Conservation (phyloP, 495 filamentous ascomycete species). For the Saxophila tyrrhenica region DNA sequence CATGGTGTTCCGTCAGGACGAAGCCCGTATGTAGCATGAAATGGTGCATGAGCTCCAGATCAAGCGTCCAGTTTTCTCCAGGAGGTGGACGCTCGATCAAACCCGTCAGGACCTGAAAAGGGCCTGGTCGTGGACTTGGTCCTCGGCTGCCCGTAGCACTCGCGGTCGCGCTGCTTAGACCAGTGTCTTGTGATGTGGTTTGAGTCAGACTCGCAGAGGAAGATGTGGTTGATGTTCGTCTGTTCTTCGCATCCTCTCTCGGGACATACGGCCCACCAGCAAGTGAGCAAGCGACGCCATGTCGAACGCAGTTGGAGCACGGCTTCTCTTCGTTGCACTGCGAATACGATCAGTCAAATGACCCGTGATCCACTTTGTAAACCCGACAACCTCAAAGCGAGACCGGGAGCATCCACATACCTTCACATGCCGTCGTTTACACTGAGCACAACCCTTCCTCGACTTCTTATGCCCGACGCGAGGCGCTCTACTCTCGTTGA, state of each 20-base stretch:
- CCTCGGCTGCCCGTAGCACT: not conserved
- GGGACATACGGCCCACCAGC: slow-evolving; percentile 15
- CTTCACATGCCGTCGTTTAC: slow-evolving; percentile 18
- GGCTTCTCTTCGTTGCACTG: slow-evolving; percentile 18
- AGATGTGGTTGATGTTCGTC: slow-evolving; percentile 11
- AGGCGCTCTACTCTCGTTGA: slow-evolving; percentile 15
- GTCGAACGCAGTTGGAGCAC: slow-evolving; percentile 16
- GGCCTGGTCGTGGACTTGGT: not conserved
- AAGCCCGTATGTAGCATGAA: slow-evolving; percentile 7
- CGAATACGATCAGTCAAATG: not conserved
- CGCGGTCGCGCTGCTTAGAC: not conserved
- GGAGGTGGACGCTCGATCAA: slow-evolving; percentile 11
- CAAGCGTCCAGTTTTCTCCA: slow-evolving; percentile 8
- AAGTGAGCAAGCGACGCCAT: slow-evolving; percentile 14
- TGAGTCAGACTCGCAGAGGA: slow-evolving; percentile 3
- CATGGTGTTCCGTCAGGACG: slow-evolving; percentile 7
- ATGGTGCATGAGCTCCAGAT: slow-evolving; percentile 19
- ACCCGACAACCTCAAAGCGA: not conserved
- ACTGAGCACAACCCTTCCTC: slow-evolving; percentile 18
- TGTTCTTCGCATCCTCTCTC: slow-evolving; percentile 11
- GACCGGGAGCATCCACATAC: not conserved
- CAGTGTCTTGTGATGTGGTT: slow-evolving; percentile 4
- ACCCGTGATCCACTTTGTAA: not conserved
- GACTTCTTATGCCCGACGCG: slow-evolving; percentile 19
- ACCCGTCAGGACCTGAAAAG: slow-evolving; percentile 12